Base-by-base conservation (phyloP, 148 eudicot genomes). In the Nepenthes gracilis region DNA sequence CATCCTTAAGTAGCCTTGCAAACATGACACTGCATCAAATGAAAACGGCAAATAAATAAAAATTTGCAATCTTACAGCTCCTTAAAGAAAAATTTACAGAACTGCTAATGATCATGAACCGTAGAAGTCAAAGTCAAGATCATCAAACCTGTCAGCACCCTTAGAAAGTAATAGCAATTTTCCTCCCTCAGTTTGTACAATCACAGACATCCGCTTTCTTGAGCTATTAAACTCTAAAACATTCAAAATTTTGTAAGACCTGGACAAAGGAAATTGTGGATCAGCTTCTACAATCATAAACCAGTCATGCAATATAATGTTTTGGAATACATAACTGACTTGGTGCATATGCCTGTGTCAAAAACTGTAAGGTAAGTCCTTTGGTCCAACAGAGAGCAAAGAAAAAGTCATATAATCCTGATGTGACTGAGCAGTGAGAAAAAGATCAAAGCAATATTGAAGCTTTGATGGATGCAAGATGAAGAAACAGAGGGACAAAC, bases 81-180 rank as follows among this genome's bases (percentile, higher is more conserved):
- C 37, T 59, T 14, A 4, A 35, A 37, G 35, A 48, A 51, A 53
- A 51, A 14, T 38, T 54, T 33, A 23, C 23, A 23, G 34, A 59
- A 58, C 53, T 5, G 0, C 12, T n/a, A 13, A 55, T 35, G 5
- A 47, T 36, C 32, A 58, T 57, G 60, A 2, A 59, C 47, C 1
- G 23, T 8, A 50, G 59, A 12, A 47, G 6, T 37, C 48, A 33
- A 40, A 50, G 37, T 54, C 47, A 54, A 63, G 53, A 23, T 11
- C 36, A 55, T 55, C 80, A 70, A 62, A 93, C 99, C 89, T 93
- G 79, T 93, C 99, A 74, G 99, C 97, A 23, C 97, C 97, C 88
- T 91, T 91, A 67, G 76, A 81, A 53, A 91, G 85, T 51, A 91
- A 72, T 36, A 87, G 34, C 36, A 83, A 66, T 68, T 78, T 83